Percentiles rank a stretch among this genome's conserved stretches.
phyloP scores from a whole-genome alignment of 352 stramenopile species.

The Phytopythium montanum region DNA sequence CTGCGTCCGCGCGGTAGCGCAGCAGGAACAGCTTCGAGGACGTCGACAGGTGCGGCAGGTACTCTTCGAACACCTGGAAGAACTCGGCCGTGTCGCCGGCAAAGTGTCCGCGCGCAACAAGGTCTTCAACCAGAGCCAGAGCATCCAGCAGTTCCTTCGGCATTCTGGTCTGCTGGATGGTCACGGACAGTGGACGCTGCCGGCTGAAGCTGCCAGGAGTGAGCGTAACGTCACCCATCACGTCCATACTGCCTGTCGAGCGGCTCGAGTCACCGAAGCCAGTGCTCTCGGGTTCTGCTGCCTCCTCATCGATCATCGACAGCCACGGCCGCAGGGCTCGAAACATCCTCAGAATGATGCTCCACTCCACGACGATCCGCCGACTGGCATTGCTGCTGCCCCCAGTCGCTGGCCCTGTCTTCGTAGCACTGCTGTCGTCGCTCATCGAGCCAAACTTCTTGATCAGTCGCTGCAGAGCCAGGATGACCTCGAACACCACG shows the following conservation, averaged over 20 bases:
- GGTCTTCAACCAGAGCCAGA: slow-evolving; percentile 65
- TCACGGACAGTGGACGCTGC: slow-evolving; percentile 32
- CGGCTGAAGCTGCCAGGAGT: slow-evolving; percentile 9
- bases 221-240: background rate
- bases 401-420: background rate
- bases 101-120: slow-evolving; percentile 58
- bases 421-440: slow-evolving; percentile 2
- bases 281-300: background rate
- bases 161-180: slow-evolving; percentile 71
- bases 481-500: slow-evolving; percentile 85
- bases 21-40: slow-evolving; percentile 57
- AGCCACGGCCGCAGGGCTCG: slow-evolving; percentile 63
- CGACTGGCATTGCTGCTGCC: slow-evolving; percentile 6
- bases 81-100: slow-evolving; percentile 69
- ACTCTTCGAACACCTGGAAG: slow-evolving; percentile 69
- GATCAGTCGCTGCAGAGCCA: slow-evolving; percentile 81
- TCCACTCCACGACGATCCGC: slow-evolving; percentile 73
- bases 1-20: slow-evolving; percentile 47
- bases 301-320: slow-evolving; percentile 37
- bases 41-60: slow-evolving; percentile 62
- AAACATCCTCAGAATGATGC: slow-evolving; percentile 83
- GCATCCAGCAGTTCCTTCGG: slow-evolving; percentile 78
- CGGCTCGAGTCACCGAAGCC: background rate
- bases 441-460: slow-evolving; percentile 75
- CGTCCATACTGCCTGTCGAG: background rate